Conservation (phyloP, 73 alveolate species). For the Durusdinium trenchii region DNA sequence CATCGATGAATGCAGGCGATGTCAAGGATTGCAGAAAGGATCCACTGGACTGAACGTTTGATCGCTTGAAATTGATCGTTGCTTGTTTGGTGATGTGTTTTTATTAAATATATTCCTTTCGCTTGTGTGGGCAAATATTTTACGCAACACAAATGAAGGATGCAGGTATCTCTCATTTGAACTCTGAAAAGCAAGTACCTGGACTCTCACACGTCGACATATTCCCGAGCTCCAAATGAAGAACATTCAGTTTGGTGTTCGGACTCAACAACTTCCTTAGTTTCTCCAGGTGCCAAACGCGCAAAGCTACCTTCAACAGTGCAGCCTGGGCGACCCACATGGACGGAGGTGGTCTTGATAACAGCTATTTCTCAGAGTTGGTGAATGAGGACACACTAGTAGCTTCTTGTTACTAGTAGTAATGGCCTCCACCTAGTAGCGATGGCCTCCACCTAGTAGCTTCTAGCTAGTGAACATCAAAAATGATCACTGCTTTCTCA, state of each 20-base stretch:
- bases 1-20: not conserved
- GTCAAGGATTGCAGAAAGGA: not conserved
- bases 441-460: too few relatives aligned
- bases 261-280: not conserved
- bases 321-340: too few relatives aligned
- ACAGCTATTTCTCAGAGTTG: too few relatives aligned
- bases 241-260: not conserved
- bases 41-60: too few relatives aligned
- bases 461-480: too few relatives aligned
- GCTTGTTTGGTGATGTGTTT: not conserved
- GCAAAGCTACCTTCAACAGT: slow-evolving; percentile 31
- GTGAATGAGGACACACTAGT: too few relatives aligned
- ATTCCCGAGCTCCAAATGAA: not conserved
- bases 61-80: not conserved
- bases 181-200: not conserved
- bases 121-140: not conserved
- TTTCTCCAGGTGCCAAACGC: not conserved
- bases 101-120: too few relatives aligned
- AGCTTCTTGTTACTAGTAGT: too few relatives aligned
- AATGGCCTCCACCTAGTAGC: too few relatives aligned
- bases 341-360: too few relatives aligned
- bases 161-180: not conserved
- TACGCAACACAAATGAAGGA: not conserved
- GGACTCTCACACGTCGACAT: not conserved
- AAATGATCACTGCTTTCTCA: too few relatives aligned